Evolutionary conservation across 345 rosid species (phyloP), one percentile per base, ranked within the genome.

Genomic region (rapeseed (Brassica napus)): DNA sequence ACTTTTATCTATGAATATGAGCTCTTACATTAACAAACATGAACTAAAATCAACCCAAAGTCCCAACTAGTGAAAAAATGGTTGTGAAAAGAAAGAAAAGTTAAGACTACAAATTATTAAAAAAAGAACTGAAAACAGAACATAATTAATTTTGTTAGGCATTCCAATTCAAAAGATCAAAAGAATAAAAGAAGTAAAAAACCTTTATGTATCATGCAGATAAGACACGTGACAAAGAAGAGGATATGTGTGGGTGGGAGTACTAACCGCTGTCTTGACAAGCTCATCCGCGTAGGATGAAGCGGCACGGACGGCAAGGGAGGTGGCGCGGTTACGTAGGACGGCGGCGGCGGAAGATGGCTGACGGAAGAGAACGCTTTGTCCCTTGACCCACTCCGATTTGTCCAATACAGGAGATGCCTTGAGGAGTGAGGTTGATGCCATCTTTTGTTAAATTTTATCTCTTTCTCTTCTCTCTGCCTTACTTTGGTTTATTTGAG

Each of bases 261-360:
- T 8, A 78, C 93, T 77, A 89, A 92, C 97, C 80, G 97, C 98
- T 8, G 97, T 94, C 87, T 91, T 89, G 81, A 94, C 86, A 62
- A 94, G 98, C 91, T 94, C 98, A 77, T 94, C 97, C 1, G 97
- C 95, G 67, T 94, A 94, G 77, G 97, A 82, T 62, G 97, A 85
- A 55, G 88, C 84, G 14, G 97, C 95, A 14, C 90, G 93, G 82
- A 92, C 76, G 74, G 90, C 77, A 73, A 92, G 83, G 3, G 93
- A 47, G 59, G 87, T 65, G 57, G 85, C 44, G 28, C 93, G 77
- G 78, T 63, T 80, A 82, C 87, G 86, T 71, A 88, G 75, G 61
- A 88, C 76, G 83, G 85, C 61, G 79, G 86, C 1, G 92, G 84
- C 23, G 89, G 85, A 32, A 89, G 83, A 76, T 15, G 92, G 81